These are phyloP conservation scores for Penicillium canariense DNA, from an alignment of 495 filamentous ascomycete genomes.

Conservation along the genomic window DNA sequence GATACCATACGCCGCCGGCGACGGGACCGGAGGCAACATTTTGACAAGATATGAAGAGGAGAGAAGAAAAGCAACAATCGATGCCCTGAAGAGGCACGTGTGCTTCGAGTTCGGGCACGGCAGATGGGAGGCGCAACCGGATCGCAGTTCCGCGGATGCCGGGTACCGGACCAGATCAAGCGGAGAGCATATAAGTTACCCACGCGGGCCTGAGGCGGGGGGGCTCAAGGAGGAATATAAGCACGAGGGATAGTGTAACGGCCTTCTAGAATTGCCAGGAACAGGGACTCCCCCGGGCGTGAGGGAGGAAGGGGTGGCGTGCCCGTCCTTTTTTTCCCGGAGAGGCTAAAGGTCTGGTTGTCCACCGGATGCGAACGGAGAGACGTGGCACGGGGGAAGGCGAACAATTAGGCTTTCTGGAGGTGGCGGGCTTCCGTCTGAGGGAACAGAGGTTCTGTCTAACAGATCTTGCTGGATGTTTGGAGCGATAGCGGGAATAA, in stretches of 20 bases:
- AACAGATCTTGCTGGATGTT: background rate
- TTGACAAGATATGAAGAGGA: conserved; percentile 13
- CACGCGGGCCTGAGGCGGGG: background rate
- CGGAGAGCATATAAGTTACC: background rate
- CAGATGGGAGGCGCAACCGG: background rate
- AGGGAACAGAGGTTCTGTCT: background rate
- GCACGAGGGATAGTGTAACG: background rate
- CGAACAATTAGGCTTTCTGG: background rate
- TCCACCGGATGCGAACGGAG: conserved; percentile 9
- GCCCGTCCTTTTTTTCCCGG: background rate
- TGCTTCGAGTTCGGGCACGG: background rate
- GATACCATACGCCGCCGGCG: conserved; percentile 80
- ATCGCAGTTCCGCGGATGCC: conserved; percentile 1
- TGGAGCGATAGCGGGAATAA: background rate
- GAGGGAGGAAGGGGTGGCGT: background rate
- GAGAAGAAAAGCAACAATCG: background rate
- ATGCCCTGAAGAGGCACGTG: background rate
- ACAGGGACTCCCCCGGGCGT: background rate
- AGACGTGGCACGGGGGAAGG: background rate
- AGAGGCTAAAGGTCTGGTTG: background rate
- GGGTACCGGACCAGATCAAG: background rate
- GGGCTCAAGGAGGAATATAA: background rate
- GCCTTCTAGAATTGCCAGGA: background rate
- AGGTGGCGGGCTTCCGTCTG: background rate
- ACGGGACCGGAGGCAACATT: conserved; percentile 85